Percentiles rank a stretch among this genome's conserved stretches.
Evolutionary conservation across 768 basidiomycete species (phyloP).

Genomic region (Kwoniella bestiolae): DNA sequence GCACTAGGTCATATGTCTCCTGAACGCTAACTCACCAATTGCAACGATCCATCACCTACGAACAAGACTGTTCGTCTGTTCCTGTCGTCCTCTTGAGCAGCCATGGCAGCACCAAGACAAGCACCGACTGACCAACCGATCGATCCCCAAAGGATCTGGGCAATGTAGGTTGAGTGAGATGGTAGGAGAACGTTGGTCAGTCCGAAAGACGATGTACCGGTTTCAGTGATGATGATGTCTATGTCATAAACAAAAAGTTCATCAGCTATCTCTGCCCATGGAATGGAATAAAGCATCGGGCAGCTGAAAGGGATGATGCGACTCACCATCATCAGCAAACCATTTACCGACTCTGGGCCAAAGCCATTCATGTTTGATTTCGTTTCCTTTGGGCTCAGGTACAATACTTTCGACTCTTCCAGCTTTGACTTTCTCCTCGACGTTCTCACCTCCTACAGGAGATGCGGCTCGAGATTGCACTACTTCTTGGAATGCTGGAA

Average conservation of each 20-base stretch:
- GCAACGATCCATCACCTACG: constrained; percentile 63
- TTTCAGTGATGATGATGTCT: constrained; percentile 81
- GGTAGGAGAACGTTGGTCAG: constrained; percentile 81
- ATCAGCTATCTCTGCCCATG: background rate
- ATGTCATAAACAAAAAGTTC: too few species aligned
- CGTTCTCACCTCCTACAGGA: constrained; percentile 30
- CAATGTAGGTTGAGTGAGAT: constrained; percentile 63
- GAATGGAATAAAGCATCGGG: background rate
- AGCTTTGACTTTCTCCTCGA: constrained; percentile 41
- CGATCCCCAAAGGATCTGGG: constrained; percentile 79
- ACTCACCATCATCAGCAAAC: constrained; percentile 68
- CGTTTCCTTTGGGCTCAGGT: constrained; percentile 34
- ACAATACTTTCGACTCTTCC: constrained; percentile 30
- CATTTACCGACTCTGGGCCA: constrained; percentile 80
- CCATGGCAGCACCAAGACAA: constrained; percentile 78
- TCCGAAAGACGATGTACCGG: constrained; percentile 86
- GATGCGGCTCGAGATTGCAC: constrained; percentile 27
- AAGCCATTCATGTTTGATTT: constrained; percentile 78
- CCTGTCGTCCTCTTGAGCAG: constrained; percentile 68
- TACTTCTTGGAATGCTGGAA: constrained; percentile 45
- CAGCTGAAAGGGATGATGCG: background rate
- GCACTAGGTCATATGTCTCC: background rate
- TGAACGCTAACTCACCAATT: constrained; percentile 35
- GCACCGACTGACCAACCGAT: constrained; percentile 87
- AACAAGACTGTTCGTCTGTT: constrained; percentile 75